A percentile compares a stretch with the other conserved stretches of the same genome.
These are phyloP conservation scores for Graphium sp. DNA, from an alignment of 2,329 filamentous ascomycete genomes.

Conservation along the genomic window DNA sequence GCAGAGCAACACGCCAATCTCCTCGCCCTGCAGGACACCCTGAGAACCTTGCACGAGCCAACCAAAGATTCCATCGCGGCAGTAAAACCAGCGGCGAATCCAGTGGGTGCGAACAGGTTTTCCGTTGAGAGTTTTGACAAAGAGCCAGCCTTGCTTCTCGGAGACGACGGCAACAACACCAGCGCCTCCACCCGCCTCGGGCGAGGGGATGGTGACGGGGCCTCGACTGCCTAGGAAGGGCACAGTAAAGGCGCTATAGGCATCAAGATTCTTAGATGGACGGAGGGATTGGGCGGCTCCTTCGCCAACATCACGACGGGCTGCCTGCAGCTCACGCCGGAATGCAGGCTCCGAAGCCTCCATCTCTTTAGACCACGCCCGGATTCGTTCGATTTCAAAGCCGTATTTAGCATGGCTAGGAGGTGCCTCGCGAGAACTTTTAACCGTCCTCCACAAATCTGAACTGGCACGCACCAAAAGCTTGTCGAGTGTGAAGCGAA, in stretches of 20 bases:
- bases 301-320: conserved; percentile 70
- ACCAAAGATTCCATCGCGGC: conserved; percentile 89
- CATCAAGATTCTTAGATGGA: conserved; percentile 82
- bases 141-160: conserved; percentile 94
- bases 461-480: conserved; percentile 70
- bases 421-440: conserved; percentile 48
- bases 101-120: conserved; percentile 85
- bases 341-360: conserved; percentile 75
- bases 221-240: conserved; percentile 64
- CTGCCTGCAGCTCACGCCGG: conserved; percentile 61
- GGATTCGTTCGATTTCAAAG: conserved; percentile 76
- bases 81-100: conserved; percentile 88
- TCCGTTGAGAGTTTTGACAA: conserved; percentile 62
- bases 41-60: conserved; percentile 74
- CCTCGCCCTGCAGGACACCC: conserved; percentile 88
- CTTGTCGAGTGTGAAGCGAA: conserved; percentile 72
- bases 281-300: conserved; percentile 51
- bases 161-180: conserved; percentile 22
- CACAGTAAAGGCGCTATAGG: conserved; percentile 81
- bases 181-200: conserved; percentile 17
- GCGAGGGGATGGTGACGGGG: conserved; percentile 44
- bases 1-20: conserved; percentile 87
- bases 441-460: conserved; percentile 82
- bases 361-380: conserved; percentile 90
- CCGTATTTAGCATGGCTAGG: conserved; percentile 49